A percentile compares a stretch with the other conserved stretches of the same genome.
Evolutionary conservation across 139 green algal species (phyloP).

Genomic region (Chlorella sp.): DNA sequence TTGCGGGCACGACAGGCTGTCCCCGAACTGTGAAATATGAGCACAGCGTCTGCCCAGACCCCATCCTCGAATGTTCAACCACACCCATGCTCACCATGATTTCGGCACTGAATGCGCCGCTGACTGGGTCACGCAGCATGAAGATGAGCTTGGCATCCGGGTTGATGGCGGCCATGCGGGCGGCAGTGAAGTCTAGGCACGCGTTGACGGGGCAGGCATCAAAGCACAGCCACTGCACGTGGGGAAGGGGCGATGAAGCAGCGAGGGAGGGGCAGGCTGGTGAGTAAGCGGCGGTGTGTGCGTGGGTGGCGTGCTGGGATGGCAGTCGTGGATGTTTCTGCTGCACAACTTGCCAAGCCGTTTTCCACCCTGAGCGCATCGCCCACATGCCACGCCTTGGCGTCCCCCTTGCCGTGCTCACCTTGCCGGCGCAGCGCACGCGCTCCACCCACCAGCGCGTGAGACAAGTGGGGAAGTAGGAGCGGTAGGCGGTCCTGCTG

Average conservation of each 20-base stretch:
- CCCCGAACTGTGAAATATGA: not conserved
- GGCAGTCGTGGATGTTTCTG: too few relatives aligned
- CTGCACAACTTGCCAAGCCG: too few relatives aligned
- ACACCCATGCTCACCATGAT: conserved; percentile 62
- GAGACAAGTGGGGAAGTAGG: conserved; percentile 85
- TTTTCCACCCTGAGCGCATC: not conserved
- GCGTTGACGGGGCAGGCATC: conserved; percentile 81
- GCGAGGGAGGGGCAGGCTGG: too few relatives aligned
- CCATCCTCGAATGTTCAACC: not conserved
- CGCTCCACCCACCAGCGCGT: conserved; percentile 52
- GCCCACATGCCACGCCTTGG: not conserved
- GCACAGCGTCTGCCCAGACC: not conserved
- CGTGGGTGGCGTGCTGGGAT: too few relatives aligned
- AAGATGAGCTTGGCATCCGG: conserved; percentile 82
- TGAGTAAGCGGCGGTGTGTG: not conserved
- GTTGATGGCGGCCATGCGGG: conserved; percentile 67
- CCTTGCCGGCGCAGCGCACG: conserved; percentile 33
- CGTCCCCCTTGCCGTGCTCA: conserved; percentile 20
- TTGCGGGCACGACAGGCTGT: not conserved
- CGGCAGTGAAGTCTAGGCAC: conserved; percentile 73
- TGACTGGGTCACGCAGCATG: conserved; percentile 76
- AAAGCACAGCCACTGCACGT: conserved; percentile 73
- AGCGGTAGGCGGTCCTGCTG: conserved; percentile 64
- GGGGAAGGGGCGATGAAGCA: not conserved
- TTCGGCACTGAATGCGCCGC: conserved; percentile 73